Base-by-base conservation (phyloP, 2,329 filamentous ascomycete species). In the Trichothecium roseum region DNA sequence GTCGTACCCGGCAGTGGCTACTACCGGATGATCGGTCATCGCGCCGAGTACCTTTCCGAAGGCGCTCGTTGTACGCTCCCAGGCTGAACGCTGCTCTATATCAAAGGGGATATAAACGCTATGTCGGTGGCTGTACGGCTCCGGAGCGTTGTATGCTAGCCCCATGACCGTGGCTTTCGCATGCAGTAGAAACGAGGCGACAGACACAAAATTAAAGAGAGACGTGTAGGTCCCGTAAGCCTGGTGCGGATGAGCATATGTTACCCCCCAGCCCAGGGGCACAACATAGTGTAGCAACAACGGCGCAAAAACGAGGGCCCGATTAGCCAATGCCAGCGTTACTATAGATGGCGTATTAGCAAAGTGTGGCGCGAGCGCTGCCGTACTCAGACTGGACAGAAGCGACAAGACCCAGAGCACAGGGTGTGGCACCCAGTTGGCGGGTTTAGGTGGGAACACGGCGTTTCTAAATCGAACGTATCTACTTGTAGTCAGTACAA, bases 1-100 rank as follows among this genome's bases (percentile, higher is more conserved):
- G 50, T 81, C 77, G 53, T 67, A 68, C 5, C 68, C 71, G 1
- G 69, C 68, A 14, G 64, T 68, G 15, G 67, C 66, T 20, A 80
- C 66, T 16, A 66, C 68, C 1, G 75, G 74, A 47, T 81, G 72
- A 35, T 70, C 69, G 39, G 60, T 62, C 34, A 72, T 60, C 2
- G 69, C 65, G 28, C 62, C 66, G 18, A 69, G 57, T 10, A 72
- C 53, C 47, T 59, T 64, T 32, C 55, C 59, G 12, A 68, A 37
- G 3, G 66, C 63, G 17, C 55, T 66, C 10, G 61, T 60, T 33
- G 58, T 62, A 16, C 63, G 64, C 38, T 69, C 63, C 52, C 61
- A 62, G 4, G 51, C 54, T 18, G 57, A 60, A 12, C 56, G 56
- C 41, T 66, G 55, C 37, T 67, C 59, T 7, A 56, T 50, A 29